Percentiles rank a stretch among this genome's conserved stretches.
These are phyloP conservation scores for Garcia nutans DNA, from an alignment of 345 rosid species.

Conservation along the genomic window DNA sequence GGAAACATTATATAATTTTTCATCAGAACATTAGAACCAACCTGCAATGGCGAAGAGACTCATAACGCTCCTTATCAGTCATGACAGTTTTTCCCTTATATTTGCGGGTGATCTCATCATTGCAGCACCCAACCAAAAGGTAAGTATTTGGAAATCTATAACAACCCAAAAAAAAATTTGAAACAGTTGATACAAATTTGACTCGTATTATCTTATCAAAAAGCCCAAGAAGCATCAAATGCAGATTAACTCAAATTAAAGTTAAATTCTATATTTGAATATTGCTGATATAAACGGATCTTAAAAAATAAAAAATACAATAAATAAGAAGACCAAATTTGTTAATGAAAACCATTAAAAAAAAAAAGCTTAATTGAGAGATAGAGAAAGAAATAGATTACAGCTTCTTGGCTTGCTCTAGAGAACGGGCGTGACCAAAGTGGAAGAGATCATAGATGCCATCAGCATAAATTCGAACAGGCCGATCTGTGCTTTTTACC, in stretches of 20 bases:
- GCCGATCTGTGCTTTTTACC: not conserved
- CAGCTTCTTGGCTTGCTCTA: slow-evolving; percentile 34
- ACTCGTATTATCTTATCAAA: not conserved
- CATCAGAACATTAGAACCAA: not conserved
- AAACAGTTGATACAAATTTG: no score
- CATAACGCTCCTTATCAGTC: slow-evolving; percentile 64
- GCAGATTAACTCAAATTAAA: not conserved
- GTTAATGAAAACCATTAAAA: no score
- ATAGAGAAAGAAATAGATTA: not conserved
- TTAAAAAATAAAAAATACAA: not conserved
- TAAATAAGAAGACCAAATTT: not conserved
- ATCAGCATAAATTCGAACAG: slow-evolving; percentile 28
- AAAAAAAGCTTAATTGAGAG: not conserved
- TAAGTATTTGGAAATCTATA: slow-evolving; percentile 65
- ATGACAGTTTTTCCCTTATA: slow-evolving; percentile 73
- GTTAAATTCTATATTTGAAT: not conserved
- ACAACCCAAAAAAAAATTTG: not conserved
- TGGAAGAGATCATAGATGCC: slow-evolving; percentile 40
- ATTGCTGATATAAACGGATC: not conserved
- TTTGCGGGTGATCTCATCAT: slow-evolving; percentile 57
- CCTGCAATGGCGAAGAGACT: slow-evolving; percentile 74
- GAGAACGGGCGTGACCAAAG: slow-evolving; percentile 36
- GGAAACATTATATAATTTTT: no score
- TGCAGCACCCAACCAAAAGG: slow-evolving; percentile 65
- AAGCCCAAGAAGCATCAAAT: not conserved